These are phyloP conservation scores for Cucurbita maxima DNA, from an alignment of 306 rosid genomes.

Conservation along the genomic window DNA sequence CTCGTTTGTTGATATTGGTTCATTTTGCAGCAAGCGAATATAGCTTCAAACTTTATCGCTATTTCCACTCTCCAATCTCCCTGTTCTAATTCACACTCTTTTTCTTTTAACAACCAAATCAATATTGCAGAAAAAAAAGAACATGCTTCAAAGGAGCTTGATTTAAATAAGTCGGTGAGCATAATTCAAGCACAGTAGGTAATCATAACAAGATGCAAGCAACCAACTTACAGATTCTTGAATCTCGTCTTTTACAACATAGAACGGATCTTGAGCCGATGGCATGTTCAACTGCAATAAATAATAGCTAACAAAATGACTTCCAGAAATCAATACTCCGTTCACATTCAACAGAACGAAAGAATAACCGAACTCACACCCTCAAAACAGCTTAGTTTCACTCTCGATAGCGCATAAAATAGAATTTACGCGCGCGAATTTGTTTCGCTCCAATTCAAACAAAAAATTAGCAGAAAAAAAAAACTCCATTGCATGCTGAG, in stretches of 20 bases:
- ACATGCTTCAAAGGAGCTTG: not conserved
- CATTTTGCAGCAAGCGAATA: not conserved
- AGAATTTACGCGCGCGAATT: not conserved
- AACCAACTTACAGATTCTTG: constrained; percentile 73
- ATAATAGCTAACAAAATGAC: not conserved
- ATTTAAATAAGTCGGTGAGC: not conserved
- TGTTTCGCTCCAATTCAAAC: not conserved
- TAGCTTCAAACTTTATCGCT: not conserved
- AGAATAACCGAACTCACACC: not conserved
- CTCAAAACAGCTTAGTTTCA: not conserved
- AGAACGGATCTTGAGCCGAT: constrained; percentile 93
- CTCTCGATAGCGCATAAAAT: not conserved
- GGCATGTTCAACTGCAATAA: constrained; percentile 40
- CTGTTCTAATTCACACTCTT: not conserved
- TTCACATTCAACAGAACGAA: not conserved
- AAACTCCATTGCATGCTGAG: not conserved
- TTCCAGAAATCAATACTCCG: not conserved
- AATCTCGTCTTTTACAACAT: constrained; percentile 93
- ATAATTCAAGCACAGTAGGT: not conserved
- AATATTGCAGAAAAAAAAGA: not conserved
- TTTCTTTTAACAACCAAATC: not conserved
- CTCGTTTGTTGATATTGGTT: not conserved
- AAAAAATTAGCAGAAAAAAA: not conserved
- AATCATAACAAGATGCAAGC: not conserved
- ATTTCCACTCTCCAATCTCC: not conserved